These are phyloP conservation scores for Tolypocladium album DNA, from an alignment of 2,329 filamentous ascomycete genomes.

Conservation along the genomic window DNA sequence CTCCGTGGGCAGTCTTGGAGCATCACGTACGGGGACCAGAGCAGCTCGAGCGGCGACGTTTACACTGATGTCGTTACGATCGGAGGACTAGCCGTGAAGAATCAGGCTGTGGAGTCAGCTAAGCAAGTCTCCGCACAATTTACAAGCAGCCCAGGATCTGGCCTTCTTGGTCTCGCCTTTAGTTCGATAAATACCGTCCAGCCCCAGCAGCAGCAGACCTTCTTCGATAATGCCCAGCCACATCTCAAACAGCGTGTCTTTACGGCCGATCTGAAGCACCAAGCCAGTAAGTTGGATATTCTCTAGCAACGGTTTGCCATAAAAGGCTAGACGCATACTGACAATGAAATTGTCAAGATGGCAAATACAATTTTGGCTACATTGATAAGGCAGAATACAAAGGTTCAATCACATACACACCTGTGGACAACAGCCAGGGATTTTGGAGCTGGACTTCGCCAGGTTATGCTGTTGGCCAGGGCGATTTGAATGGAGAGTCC, in stretches of 20 bases:
- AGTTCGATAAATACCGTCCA: constrained; percentile 29
- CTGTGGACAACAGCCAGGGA: constrained; percentile 49
- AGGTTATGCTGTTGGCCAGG: constrained; percentile 11
- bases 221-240: constrained; percentile 22
- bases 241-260: constrained; percentile 36
- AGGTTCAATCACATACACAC: constrained; percentile 50
- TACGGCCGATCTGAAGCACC: constrained; percentile 55
- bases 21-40: constrained; percentile 33
- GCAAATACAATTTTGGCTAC: constrained; percentile 64
- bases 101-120: constrained; percentile 34
- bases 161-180: constrained; percentile 33
- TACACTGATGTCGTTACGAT: constrained; percentile 31
- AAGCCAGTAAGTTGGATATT: constrained; percentile 8
- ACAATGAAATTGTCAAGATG: constrained; percentile 20
- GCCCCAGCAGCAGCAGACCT: constrained; percentile 30
- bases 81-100: constrained; percentile 27
- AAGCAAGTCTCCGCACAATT: constrained; percentile 28
- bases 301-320: not conserved
- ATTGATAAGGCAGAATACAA: constrained; percentile 54
- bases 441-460: constrained; percentile 42
- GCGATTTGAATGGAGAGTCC: constrained; percentile 1
- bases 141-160: constrained; percentile 27
- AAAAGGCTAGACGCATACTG: not conserved
- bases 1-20: constrained; percentile 27
- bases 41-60: constrained; percentile 29